Base-by-base conservation (phyloP, 495 filamentous ascomycete genomes). In the Cryomyces antarcticus region DNA sequence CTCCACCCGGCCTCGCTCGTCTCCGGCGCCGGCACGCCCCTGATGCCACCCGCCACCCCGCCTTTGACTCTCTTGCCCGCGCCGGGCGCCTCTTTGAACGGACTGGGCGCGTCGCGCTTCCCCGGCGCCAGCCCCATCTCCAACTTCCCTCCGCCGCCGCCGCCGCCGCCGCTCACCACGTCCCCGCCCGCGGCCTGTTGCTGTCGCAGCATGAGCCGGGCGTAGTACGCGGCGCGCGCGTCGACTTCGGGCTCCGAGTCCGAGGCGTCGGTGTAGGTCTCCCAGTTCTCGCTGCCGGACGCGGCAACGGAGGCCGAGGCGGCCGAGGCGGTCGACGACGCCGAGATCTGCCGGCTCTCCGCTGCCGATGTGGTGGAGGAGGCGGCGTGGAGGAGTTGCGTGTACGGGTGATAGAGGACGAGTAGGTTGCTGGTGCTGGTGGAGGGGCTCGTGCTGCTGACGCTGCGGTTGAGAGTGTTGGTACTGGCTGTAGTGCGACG, bases 281-380 rank as follows among this genome's bases (percentile, higher is more conserved):
- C 85, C 86, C 86, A 95, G 57, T 95, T 95, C 60, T 93, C 86
- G 0, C 81, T 88, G 3, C 83, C 82, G 7, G 80, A 79, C 3
- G 77, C 68, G 47, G 69, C 72, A 29, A 64, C 56, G 11, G 70
- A 70, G 3, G 31, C 45, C 28, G 24, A 13, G 27, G 38, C 29
- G 11, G 7, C 27, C 40, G 46, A 46, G 29, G 37, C 46, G 36
- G 42, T 46, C 7, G 45, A 51, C 28, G 48, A 49, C 29, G 39
- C 49, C 30, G 39, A 46, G 0, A 45, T 52, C 35, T 54, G 51
- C 9, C 55, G 53, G 30, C 34, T 47, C 27, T 17, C 28, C 1
- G 10, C 10, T 17, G 39, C 27, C 17, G 13, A 7, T 13, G 50
- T 51, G 39, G 45, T 44, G 13, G 49, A 50, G 5, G 45, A 47